Base-by-base conservation (phyloP, 2,329 filamentous ascomycete species). In the Pseudogymnoascus sp. region DNA sequence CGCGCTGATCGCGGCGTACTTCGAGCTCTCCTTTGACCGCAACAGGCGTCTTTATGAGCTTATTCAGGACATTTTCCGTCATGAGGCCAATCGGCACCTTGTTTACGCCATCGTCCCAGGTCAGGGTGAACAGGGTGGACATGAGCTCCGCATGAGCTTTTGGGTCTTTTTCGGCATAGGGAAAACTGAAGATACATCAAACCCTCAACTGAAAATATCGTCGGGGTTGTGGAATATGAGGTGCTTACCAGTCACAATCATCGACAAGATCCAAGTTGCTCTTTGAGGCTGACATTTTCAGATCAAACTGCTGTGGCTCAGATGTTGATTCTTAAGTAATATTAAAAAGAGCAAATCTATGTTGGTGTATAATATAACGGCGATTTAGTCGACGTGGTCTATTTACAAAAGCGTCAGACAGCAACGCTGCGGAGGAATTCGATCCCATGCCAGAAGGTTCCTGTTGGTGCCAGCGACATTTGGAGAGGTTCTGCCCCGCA, bases 131-230 rank as follows among this genome's bases (percentile, higher is more conserved):
- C 67, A 96, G 81, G 25, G 79, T 80, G 71, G 86, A 83, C 65
- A 85, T 76, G 66, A 83, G 77, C 48, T 78, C 75, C 51, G 81
- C 77, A 74, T 88, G 85, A 61, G 79, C 78, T 65, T 81, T 74
- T 8, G 84, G 81, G 68, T 87, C 79, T 63, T 79, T 80, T 64
- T 88, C 81, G 64, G 83, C 81, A 76, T 96, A 91, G 1, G 92
- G 92, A 72, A 96, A 96, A 71, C 90, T 93, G 71, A 61, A 25
- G 57, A 14, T 14, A 34, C 28, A 57, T 57, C 19, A 60, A 60
- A 19, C 37, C 60, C 14, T 36, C 36, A 57, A 34, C 36, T 39
- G 41, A 60, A 39, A 16, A 54, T 60, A 13, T 39, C n/a, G 6
- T 34, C 14, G 14, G 34, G 13, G 4, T 25, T 43, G 16, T 61